A percentile compares a stretch with the other conserved stretches of the same genome.
Conservation (phyloP, 2,329 filamentous ascomycete genomes). For the Catunica adiposa region DNA sequence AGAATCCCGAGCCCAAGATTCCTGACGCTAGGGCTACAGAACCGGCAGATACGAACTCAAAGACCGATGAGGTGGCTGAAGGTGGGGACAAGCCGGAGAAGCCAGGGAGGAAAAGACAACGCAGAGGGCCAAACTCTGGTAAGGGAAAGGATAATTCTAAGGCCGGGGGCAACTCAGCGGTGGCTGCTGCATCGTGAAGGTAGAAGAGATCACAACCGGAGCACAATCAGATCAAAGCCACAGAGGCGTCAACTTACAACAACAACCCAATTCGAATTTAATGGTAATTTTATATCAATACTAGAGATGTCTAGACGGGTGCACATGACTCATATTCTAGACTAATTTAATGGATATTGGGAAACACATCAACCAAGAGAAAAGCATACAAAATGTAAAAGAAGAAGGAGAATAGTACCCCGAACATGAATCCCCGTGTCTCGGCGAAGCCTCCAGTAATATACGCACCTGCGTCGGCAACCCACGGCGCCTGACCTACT, state of each 20-base stretch:
- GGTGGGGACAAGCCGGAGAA: slow-evolving; percentile 2
- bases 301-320: no score
- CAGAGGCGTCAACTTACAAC: no score
- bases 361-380: background rate
- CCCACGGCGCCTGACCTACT: slow-evolving; percentile 31
- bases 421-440: slow-evolving; percentile 20
- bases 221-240: no score
- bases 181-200: background rate
- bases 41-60: slow-evolving; percentile 16
- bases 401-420: slow-evolving; percentile 8
- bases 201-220: no score
- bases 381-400: background rate
- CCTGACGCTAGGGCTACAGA: slow-evolving; percentile 18
- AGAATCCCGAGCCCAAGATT: slow-evolving; percentile 18
- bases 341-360: no score
- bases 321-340: no score
- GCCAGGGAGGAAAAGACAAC: slow-evolving; percentile 12
- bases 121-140: slow-evolving; percentile 10
- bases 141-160: background rate
- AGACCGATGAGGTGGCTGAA: background rate
- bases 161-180: background rate
- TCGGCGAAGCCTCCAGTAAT: slow-evolving; percentile 16
- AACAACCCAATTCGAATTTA: no score
- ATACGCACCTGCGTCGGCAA: slow-evolving; percentile 21
- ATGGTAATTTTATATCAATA: no score